These are phyloP conservation scores for Cajanus cajan DNA, from an alignment of 306 rosid genomes.

Conservation along the genomic window DNA sequence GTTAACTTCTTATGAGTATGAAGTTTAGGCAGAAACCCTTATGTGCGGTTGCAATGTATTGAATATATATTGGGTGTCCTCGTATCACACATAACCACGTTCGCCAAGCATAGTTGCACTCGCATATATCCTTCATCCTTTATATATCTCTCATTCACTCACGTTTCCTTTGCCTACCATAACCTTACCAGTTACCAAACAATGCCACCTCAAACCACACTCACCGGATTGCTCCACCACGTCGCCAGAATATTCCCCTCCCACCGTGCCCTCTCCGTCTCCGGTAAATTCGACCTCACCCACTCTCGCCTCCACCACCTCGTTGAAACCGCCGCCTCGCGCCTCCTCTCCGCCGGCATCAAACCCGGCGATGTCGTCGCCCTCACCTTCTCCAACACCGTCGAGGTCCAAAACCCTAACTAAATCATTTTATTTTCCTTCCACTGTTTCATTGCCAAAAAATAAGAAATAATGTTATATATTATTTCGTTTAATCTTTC, in stretches of 20 bases:
- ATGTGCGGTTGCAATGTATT: no score
- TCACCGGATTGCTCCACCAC: constrained; percentile 50
- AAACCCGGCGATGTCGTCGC: constrained; percentile 59
- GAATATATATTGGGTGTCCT: no score
- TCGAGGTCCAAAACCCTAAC: no score
- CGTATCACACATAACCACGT: no score
- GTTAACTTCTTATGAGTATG: no score
- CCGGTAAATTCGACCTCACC: constrained; percentile 53
- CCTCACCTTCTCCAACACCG: constrained; percentile 64
- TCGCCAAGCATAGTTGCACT: no score
- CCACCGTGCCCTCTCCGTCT: constrained; percentile 55
- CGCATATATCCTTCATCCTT: no score
- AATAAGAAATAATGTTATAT: no score
- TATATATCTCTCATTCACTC: not conserved
- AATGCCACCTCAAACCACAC: constrained; percentile 45
- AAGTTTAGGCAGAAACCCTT: no score
- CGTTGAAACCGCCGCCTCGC: constrained; percentile 56
- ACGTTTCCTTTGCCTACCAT: not conserved
- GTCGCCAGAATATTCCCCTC: constrained; percentile 42
- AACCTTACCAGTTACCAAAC: not conserved
- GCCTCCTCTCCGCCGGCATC: constrained; percentile 50
- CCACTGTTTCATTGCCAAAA: not conserved
- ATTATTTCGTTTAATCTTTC: not conserved
- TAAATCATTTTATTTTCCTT: no score
- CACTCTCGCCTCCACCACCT: constrained; percentile 50